These are phyloP conservation scores for Clathrus columnatus DNA, from an alignment of 768 basidiomycete species.

Conservation along the genomic window DNA sequence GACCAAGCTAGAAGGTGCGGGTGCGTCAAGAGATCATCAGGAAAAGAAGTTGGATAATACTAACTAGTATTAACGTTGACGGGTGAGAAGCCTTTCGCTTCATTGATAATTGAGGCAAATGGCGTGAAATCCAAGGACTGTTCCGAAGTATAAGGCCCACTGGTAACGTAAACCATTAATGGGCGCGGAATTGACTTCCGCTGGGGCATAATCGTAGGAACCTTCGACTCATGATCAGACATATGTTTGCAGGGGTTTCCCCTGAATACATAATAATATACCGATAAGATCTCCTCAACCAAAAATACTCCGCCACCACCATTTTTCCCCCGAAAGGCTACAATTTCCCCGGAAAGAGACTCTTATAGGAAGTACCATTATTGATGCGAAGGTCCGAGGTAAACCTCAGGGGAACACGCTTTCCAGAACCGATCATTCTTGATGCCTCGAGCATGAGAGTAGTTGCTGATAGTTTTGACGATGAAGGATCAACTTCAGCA, in stretches of 20 bases:
- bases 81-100: constrained; percentile 60
- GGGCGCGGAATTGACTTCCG: constrained; percentile 32
- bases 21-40: background rate
- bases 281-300: constrained; percentile 73
- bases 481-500: constrained; percentile 36
- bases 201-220: constrained; percentile 46
- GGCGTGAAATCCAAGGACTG: constrained; percentile 68
- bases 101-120: constrained; percentile 53
- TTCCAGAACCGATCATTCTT: constrained; percentile 62
- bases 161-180: constrained; percentile 62
- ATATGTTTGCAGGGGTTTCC: no score
- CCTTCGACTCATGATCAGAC: no score
- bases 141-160: constrained; percentile 83
- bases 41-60: constrained; percentile 10
- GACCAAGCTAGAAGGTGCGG: constrained; percentile 59
- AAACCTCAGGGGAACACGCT: constrained; percentile 64
- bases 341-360: constrained; percentile 87
- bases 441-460: constrained; percentile 79
- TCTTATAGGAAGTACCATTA: constrained; percentile 53
- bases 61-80: constrained; percentile 68
- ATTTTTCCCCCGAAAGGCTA: constrained; percentile 80
- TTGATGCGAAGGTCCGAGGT: constrained; percentile 56
- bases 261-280: constrained; percentile 43
- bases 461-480: constrained; percentile 63
- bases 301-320: constrained; percentile 84